Evolutionary conservation across 257 asterid species (phyloP), one percentile per base, ranked within the genome.

Genomic region (Nicotiana knightiana): DNA sequence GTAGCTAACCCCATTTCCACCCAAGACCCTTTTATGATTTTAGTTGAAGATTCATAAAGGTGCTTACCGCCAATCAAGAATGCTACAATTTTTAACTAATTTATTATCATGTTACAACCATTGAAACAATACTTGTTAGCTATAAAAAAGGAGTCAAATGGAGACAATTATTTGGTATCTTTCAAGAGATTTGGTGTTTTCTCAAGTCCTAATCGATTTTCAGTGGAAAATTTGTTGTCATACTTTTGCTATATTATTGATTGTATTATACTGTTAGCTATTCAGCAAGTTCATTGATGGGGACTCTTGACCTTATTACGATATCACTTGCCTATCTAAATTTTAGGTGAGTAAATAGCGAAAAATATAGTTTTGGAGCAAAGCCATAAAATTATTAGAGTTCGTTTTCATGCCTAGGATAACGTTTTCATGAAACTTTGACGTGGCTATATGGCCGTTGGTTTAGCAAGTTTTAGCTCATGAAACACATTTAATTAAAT

Each of bases 161-260:
- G 70, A 26, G 64, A 5, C 28, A 33, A 59, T 59, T 63, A 55
- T 61, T 61, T 37, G 73, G 58, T 58, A 61, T 79, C 61, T 79
- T 37, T 79, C 73, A 59, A 79, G 82, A 37, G 82, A 57, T 79
- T 61, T 79, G 73, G 35, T 61, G 55, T 15, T 61, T 79, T 79
- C 9, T n/a, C 26, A 79, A 58, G 39, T 58, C 67, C 10, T 61
- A 61, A 61, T 79, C 58, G 73, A 9, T 5, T 79, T 58, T 39
- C 67, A 21, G 82, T 79, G 82, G 82, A 61, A 79, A 26, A 37
- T 39, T 35, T 59, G 82, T 17, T 61, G 70, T 79, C 82, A 35
- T 39, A 17, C 55, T 61, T 79, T 61, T 79, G 82, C 21, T 21
- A 59, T 9, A 37, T 46, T 28, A 21, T 21, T 79, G 57, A 79